A percentile compares a stretch with the other conserved stretches of the same genome.
These are phyloP conservation scores for Lachancea mirantina DNA, from an alignment of 805 yeast genomes.

Conservation along the genomic window DNA sequence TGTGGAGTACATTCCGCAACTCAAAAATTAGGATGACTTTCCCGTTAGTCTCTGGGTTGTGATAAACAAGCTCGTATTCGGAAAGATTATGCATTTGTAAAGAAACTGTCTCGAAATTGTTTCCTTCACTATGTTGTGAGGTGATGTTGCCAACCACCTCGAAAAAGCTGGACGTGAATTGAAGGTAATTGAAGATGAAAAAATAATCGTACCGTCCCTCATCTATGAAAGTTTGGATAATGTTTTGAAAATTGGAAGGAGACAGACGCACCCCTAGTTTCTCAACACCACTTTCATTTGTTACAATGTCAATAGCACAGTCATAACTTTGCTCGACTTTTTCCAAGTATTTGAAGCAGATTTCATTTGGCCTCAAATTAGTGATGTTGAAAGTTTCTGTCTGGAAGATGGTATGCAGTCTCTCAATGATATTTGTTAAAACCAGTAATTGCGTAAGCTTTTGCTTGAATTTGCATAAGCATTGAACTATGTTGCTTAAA, in stretches of 20 bases:
- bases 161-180: slow-evolving; percentile 22
- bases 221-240: slow-evolving; percentile 29
- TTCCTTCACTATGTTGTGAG: neutral
- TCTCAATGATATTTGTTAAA: slow-evolving; percentile 30
- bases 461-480: slow-evolving; percentile 25
- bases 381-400: slow-evolving; percentile 28
- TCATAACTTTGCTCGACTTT: slow-evolving; percentile 22
- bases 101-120: slow-evolving; percentile 17
- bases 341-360: slow-evolving; percentile 29
- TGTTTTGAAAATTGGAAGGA: slow-evolving; percentile 29
- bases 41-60: slow-evolving; percentile 21
- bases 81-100: slow-evolving; percentile 26
- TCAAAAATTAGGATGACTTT: slow-evolving; percentile 26
- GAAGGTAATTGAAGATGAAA: slow-evolving; percentile 30
- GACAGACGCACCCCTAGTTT: slow-evolving; percentile 26
- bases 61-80: slow-evolving; percentile 26
- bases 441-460: slow-evolving; percentile 30
- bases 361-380: slow-evolving; percentile 28
- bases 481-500: slow-evolving; percentile 22
- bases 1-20: slow-evolving; percentile 24
- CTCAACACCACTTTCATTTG: slow-evolving; percentile 24
- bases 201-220: slow-evolving; percentile 25
- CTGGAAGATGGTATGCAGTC: slow-evolving; percentile 27
- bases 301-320: slow-evolving; percentile 27
- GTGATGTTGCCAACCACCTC: slow-evolving; percentile 3